Base-by-base conservation (phyloP, 768 basidiomycete genomes). In the Daedaleopsis nitida region DNA sequence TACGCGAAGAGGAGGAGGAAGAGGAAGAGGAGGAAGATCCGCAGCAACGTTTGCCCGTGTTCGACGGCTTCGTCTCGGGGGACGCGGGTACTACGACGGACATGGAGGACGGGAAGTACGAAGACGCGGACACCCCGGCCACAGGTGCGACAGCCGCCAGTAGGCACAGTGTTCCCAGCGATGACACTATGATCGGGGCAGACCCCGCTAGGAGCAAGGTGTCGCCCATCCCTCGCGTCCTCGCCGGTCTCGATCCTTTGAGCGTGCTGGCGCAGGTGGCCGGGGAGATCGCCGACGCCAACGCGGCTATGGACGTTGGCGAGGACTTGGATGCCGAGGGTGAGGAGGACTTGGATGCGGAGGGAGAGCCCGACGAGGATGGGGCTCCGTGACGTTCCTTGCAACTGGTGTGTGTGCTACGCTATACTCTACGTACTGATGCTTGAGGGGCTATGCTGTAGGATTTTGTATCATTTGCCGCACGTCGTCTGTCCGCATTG, bases 81-180 rank as follows among this genome's bases (percentile, higher is more conserved):
- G 62, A 47, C 13, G 59, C 19, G 62, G 50, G 32, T 56, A 35
- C 23, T 45, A 57, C 51, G 52, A 53, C 44, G 53, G 48, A 38
- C 32, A 52, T 32, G 19, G 71, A 73, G 21, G 77, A 75, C 52
- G 74, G 80, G 45, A 83, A 82, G 68, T 79, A 78, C n/a, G 86
- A 86, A 68, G 84, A 84, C 59, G 64, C 74, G 56, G 81, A 76
- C 34, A 86, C 84, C 34, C 83, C 84, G 1, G 70, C 80, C 48
- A 84, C 78, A 34, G 78, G 69, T 21, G 65, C 75, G 58, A 78
- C 58, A 13, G 58, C 37, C 16, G 57, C 82, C 52, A 83, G 81
- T 64, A 76, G 77, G 60, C 83, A 82, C 67, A 86, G 86, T 63
- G 75, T 79, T 59, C 82, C 83, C 34, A 86, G 81, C 66, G 87